These are phyloP conservation scores for Lachancea fermentati DNA, from an alignment of 805 yeast genomes.

Conservation along the genomic window DNA sequence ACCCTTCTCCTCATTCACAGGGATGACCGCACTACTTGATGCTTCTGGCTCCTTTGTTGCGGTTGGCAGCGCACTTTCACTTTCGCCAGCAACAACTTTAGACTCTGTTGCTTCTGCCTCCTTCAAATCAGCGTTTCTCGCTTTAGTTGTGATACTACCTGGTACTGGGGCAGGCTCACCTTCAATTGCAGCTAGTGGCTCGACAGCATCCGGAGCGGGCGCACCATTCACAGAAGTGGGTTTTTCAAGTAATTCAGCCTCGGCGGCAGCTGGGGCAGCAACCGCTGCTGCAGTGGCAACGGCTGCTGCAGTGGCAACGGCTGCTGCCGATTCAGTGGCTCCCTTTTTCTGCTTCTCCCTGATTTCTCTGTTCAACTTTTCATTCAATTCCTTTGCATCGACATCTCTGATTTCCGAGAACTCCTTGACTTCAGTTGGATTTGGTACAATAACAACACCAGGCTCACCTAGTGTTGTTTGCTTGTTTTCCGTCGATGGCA, in stretches of 20 bases:
- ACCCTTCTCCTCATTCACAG: too few relatives aligned
- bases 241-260: not conserved
- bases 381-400: conserved; percentile 55
- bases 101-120: not conserved
- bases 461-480: conserved; percentile 56
- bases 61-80: not conserved
- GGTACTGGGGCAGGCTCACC: not conserved
- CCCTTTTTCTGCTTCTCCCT: conserved; percentile 10
- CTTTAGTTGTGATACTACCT: not conserved
- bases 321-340: conserved; percentile 1
- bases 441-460: conserved; percentile 50
- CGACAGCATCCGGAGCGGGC: not conserved
- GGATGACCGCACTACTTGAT: too few relatives aligned
- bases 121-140: not conserved
- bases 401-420: conserved; percentile 52
- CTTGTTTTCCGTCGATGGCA: conserved; percentile 39
- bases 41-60: not conserved
- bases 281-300: conserved; percentile 16
- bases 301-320: conserved; percentile 5
- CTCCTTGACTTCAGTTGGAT: conserved; percentile 61
- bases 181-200: not conserved
- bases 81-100: not conserved
- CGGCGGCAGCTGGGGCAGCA: conserved; percentile 7
- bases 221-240: not conserved
- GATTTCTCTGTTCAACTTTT: conserved; percentile 27